phyloP scores from a whole-genome alignment of 805 yeast genomes.

The Saccharomycopsis javanensis region DNA sequence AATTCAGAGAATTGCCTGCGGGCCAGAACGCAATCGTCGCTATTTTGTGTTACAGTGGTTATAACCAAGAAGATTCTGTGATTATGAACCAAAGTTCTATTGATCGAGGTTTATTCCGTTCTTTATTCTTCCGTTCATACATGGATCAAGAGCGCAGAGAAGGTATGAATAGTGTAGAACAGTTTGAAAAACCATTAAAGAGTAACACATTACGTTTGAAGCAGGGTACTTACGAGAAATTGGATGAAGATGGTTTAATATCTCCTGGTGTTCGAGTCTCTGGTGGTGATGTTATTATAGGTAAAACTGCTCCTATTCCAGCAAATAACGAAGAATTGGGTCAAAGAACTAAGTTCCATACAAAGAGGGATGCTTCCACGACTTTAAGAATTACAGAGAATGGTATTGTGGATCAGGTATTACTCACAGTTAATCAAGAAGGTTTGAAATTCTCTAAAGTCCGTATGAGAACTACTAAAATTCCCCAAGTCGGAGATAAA shows the following conservation, averaged over 20 bases:
- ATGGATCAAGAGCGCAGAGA: constrained; percentile 98
- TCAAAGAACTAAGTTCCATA: constrained; percentile 95
- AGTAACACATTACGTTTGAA: constrained; percentile 91
- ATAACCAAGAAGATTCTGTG: constrained; percentile 99
- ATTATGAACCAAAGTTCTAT: constrained; percentile 98
- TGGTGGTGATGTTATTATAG: constrained; percentile 97
- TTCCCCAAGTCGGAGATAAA: constrained; percentile 98
- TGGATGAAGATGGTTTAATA: constrained; percentile 96
- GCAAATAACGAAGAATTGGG: constrained; percentile 98
- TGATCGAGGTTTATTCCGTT: constrained; percentile 93
- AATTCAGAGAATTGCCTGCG: constrained; percentile 96
- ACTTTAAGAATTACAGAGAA: constrained; percentile 94
- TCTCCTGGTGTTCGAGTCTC: constrained; percentile 98
- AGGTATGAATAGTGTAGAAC: constrained; percentile 97
- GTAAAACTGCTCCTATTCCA: constrained; percentile 98
- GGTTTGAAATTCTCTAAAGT: constrained; percentile 97
- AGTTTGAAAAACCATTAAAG: constrained; percentile 93
- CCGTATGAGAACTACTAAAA: constrained; percentile 96
- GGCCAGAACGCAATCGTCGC: constrained; percentile 99
- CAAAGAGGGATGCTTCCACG: constrained; percentile 97
- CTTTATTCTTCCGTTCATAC: constrained; percentile 91
- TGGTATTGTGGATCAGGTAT: constrained; percentile 97
- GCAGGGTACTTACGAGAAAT: constrained; percentile 95
- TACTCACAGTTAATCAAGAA: constrained; percentile 94
- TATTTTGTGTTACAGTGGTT: constrained; percentile 95